Conservation (phyloP, 176 grass and related monocot genomes). For the Eleusine coracana region DNA sequence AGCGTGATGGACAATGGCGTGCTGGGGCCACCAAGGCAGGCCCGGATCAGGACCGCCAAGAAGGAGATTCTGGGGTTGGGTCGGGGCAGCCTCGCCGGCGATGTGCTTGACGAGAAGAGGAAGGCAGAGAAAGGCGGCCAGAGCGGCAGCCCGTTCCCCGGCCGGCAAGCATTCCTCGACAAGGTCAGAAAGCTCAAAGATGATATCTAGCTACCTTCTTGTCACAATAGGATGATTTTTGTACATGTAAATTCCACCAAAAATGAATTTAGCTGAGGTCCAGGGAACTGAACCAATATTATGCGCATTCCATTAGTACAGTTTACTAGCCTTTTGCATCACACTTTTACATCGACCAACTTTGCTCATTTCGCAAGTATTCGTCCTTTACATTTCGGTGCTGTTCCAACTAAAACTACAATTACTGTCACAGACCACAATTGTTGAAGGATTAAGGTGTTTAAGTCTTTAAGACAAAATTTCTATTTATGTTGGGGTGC, state of each 20-base stretch:
- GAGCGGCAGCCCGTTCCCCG: conserved; percentile 45
- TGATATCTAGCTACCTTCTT: not conserved
- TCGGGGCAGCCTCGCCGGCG: not conserved
- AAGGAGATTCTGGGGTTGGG: conserved; percentile 36
- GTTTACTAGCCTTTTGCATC: not conserved
- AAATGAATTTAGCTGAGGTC: not conserved
- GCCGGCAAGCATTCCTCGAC: conserved; percentile 50
- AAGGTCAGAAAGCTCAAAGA: conserved; percentile 50
- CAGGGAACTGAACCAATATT: not conserved
- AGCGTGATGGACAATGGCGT: not conserved
- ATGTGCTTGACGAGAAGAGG: not conserved
- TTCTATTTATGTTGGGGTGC: not conserved
- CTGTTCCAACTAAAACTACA: no score
- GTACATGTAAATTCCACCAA: not conserved
- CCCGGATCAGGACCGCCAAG: conserved; percentile 20
- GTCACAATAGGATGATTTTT: not conserved
- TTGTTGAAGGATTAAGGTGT: no score
- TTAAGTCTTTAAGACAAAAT: no score
- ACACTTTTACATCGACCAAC: no score
- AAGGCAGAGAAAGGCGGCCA: not conserved
- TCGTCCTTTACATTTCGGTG: no score
- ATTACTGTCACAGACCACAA: no score
- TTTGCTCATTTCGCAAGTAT: no score
- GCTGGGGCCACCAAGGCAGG: conserved; percentile 10
- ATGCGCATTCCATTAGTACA: no score